phyloP scores from a whole-genome alignment of 345 rosid genomes.

The Pseudoturritis turrita region DNA sequence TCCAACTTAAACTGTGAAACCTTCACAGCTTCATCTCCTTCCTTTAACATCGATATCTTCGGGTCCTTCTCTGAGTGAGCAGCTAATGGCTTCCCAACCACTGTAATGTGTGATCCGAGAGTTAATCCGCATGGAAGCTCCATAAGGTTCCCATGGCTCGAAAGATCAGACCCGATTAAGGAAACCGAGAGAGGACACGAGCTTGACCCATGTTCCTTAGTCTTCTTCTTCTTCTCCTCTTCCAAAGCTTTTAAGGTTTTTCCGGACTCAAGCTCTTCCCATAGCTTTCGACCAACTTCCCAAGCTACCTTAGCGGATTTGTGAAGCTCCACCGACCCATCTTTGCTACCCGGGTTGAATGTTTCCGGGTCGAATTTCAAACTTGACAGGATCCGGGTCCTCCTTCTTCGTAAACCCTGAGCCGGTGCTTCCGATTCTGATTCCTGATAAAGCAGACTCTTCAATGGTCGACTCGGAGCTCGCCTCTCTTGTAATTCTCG shows the following conservation, averaged over 20 bases:
- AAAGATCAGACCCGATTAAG: slow-evolving; percentile 53
- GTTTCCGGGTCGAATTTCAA: slow-evolving; percentile 48
- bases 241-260: background rate
- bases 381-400: slow-evolving; percentile 38
- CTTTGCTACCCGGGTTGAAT: slow-evolving; percentile 38
- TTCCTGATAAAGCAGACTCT: slow-evolving; percentile 35
- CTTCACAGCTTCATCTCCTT: slow-evolving; percentile 48
- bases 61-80: slow-evolving; percentile 61
- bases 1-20: slow-evolving; percentile 82
- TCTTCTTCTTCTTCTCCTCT: slow-evolving; percentile 23
- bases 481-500: slow-evolving; percentile 38
- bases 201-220: slow-evolving; percentile 29
- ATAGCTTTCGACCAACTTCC: slow-evolving; percentile 60
- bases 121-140: slow-evolving; percentile 80
- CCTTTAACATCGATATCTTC: slow-evolving; percentile 45
- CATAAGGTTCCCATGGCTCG: slow-evolving; percentile 39
- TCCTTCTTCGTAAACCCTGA: slow-evolving; percentile 6
- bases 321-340: slow-evolving; percentile 54
- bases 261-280: slow-evolving; percentile 58
- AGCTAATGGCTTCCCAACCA: slow-evolving; percentile 63
- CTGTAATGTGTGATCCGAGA: slow-evolving; percentile 71
- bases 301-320: slow-evolving; percentile 61
- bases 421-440: slow-evolving; percentile 28
- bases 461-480: slow-evolving; percentile 61
- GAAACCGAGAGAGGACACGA: slow-evolving; percentile 53